A percentile compares a stretch with the other conserved stretches of the same genome.
These are phyloP conservation scores for Talaromyces islandicus DNA, from an alignment of 2,329 filamentous ascomycete genomes.

Conservation along the genomic window DNA sequence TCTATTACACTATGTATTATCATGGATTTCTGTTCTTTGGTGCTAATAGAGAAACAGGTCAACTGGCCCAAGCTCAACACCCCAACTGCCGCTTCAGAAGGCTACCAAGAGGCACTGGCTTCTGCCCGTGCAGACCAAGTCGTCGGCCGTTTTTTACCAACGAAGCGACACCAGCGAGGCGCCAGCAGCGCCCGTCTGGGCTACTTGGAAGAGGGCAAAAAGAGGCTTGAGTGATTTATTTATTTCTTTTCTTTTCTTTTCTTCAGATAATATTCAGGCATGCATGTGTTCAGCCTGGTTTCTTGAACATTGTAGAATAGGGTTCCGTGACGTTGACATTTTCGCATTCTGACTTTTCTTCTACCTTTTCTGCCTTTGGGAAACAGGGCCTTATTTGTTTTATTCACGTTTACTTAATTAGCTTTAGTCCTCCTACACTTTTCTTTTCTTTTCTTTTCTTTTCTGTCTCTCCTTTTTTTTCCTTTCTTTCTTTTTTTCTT, in stretches of 20 bases:
- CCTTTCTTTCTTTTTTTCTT: too few relatives aligned
- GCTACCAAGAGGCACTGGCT: slow-evolving; percentile 77
- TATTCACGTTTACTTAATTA: not conserved
- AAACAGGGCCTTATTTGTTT: not conserved
- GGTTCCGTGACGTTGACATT: not conserved
- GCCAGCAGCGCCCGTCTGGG: slow-evolving; percentile 75
- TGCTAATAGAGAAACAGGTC: slow-evolving; percentile 46
- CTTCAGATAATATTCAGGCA: not conserved
- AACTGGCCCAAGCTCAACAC: slow-evolving; percentile 98
- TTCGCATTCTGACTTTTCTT: not conserved
- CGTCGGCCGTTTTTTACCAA: slow-evolving; percentile 64
- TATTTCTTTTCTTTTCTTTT: too few relatives aligned
- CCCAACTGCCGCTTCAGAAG: slow-evolving; percentile 76
- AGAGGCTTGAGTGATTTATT: slow-evolving; percentile 68
- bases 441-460: not conserved
- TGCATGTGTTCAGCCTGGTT: not conserved
- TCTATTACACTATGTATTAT: not conserved
- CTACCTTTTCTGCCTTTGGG: not conserved
- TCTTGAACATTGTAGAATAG: not conserved
- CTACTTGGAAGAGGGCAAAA: slow-evolving; percentile 94
- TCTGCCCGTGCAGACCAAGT: slow-evolving; percentile 78
- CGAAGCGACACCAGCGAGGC: slow-evolving; percentile 67
- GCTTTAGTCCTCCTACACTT: not conserved
- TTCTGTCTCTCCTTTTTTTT: too few relatives aligned
- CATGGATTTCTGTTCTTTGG: not conserved